phyloP scores from a whole-genome alignment of 1,139 yeast genomes.

The Arxiozyma slooffiae region DNA sequence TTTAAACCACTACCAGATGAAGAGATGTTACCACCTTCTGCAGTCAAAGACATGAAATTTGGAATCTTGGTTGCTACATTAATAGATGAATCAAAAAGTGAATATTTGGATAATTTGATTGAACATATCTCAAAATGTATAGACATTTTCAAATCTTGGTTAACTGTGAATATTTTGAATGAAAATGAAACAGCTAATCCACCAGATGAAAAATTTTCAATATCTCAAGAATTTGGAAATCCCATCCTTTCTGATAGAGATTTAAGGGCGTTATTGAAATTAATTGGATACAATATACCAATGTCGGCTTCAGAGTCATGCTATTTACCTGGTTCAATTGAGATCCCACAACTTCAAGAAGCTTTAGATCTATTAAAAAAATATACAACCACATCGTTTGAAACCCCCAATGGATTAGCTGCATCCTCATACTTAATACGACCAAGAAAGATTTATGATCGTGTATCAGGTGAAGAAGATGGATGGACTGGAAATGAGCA shows the following conservation, averaged over 20 bases:
- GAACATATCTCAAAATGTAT: conserved; percentile 14
- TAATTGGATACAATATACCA: conserved; percentile 26
- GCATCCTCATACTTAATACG: conserved; percentile 23
- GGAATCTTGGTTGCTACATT: conserved; percentile 29
- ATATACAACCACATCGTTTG: conserved; percentile 23
- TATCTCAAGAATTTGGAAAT: conserved; percentile 8
- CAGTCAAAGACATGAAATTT: conserved; percentile 18
- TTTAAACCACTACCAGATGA: conserved; percentile 21
- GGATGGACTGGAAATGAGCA: conserved; percentile 18
- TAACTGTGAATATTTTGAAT: conserved; percentile 8
- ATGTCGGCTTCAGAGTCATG: conserved; percentile 17
- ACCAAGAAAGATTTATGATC: conserved; percentile 5
- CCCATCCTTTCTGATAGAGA: conserved; percentile 22
- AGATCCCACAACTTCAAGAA: conserved; percentile 12
- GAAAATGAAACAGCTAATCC: conserved; percentile 10
- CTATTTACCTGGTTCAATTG: conserved; percentile 13
- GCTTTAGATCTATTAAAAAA: conserved; percentile 16
- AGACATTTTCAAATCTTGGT: conserved; percentile 15
- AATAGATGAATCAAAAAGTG: conserved; percentile 25
- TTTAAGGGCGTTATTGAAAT: conserved; percentile 23
- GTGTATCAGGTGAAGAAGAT: conserved; percentile 10
- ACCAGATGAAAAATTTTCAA: conserved; percentile 11
- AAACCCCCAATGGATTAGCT: conserved; percentile 25
- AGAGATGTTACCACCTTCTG: conserved; percentile 17
- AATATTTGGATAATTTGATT: conserved; percentile 16